These are phyloP conservation scores for Aegilops tauschii DNA, from an alignment of 176 grass and related monocot species.

Conservation along the genomic window DNA sequence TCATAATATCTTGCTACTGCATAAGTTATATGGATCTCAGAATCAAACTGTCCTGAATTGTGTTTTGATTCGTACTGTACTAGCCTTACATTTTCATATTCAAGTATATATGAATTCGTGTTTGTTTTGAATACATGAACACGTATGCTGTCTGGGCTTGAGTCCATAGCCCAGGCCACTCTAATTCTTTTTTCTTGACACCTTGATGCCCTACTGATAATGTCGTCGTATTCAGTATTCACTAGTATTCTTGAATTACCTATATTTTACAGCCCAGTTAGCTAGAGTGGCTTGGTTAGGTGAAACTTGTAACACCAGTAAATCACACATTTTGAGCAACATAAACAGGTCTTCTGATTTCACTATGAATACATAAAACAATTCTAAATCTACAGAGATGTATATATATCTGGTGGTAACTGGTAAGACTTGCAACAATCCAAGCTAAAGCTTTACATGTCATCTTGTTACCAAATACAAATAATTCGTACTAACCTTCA, in stretches of 20 bases:
- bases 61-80: background rate
- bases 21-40: background rate
- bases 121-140: background rate
- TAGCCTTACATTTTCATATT: background rate
- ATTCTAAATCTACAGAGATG: background rate
- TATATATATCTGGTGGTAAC: background rate
- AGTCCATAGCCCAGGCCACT: no score
- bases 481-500: no score
- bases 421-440: background rate
- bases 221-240: no score
- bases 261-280: no score
- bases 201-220: no score
- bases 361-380: background rate
- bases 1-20: background rate
- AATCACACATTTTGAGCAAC: no score
- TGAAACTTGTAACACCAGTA: no score
- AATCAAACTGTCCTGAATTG: background rate
- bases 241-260: no score
- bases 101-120: background rate
- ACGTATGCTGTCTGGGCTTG: background rate
- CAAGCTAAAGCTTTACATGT: background rate
- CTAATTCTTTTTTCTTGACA: no score
- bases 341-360: background rate
- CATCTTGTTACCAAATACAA: background rate
- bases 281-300: no score